Evolutionary conservation across 352 stramenopile species (phyloP), one percentile per base, ranked within the genome.

Genomic region (Phytophthora ramorum): DNA sequence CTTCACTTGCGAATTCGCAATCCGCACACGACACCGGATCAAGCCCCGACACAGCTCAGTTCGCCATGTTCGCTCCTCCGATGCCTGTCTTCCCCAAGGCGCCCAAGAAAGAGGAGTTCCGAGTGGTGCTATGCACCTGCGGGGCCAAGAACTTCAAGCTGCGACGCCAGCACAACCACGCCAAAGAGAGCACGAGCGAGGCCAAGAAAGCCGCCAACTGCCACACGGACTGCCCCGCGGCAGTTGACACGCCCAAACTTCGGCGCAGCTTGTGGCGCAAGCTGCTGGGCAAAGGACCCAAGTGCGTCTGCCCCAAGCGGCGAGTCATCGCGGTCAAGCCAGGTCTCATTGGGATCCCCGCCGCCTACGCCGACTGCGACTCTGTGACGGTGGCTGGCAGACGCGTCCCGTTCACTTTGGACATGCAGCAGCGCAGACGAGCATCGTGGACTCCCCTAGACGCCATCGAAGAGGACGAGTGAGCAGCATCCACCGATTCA

Each of bases 241-340:
- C 37, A 24, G 40, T 16, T 24, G 47, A 43, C 41, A 26, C 49
- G 10, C 20, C 38, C 38, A 58, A 35, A 44, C 35, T 35, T 28
- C 45, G 62, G n/a, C 73, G 70, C 43, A 80, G 73, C 37, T 68
- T 82, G 10, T 85, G 76, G 76, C 71, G 76, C 55, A 82, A 76
- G 51, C 41, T 85, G 28, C 49, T 85, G 30, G 70, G 76, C 28
- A 78, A 73, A 51, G 73, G 70, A 16, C 76, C 76, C 57, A 85
- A 85, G 64, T 85, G 76, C 52, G 65, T 81, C 35, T 82, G 73
- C 46, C n/a, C 40, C 16, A 69, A 78, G 24, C 46, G 57, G 17
- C 9, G 17, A 4, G 16, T n/a, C 46, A 57, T 14, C 37, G 58
- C 55, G 46, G 53, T 26, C 20, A 63, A 49, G 13, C 19, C 45